These are phyloP conservation scores for Trametes gibbosa DNA, from an alignment of 768 basidiomycete species.

Conservation along the genomic window DNA sequence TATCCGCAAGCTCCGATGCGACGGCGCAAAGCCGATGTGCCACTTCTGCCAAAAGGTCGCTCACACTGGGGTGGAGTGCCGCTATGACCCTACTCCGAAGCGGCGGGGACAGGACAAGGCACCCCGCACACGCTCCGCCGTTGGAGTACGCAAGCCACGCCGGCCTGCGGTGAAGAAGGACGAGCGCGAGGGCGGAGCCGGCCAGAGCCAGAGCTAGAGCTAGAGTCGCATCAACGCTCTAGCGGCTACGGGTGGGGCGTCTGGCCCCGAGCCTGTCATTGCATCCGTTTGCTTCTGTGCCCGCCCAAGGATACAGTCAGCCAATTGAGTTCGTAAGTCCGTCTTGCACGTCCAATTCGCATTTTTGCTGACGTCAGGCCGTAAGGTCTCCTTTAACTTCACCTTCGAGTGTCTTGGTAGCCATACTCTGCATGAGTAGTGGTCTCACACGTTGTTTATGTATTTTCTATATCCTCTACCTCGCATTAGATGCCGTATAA, in stretches of 20 bases:
- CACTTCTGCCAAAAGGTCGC: constrained; percentile 11
- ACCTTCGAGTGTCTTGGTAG: too few relatives aligned
- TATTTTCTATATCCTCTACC: too few relatives aligned
- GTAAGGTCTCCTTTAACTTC: too few relatives aligned
- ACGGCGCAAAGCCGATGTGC: constrained; percentile 15
- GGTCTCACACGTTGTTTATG: too few relatives aligned
- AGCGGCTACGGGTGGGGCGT: too few relatives aligned
- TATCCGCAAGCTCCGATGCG: constrained; percentile 18
- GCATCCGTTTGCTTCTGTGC: background rate
- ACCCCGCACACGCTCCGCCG: constrained; percentile 14
- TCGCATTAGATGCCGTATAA: too few relatives aligned
- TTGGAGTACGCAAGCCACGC: constrained; percentile 31
- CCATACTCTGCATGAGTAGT: too few relatives aligned
- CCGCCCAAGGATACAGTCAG: background rate
- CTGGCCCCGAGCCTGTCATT: background rate
- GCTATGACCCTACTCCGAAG: constrained; percentile 8
- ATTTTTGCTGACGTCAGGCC: too few relatives aligned
- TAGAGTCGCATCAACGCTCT: background rate
- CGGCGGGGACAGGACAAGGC: constrained; percentile 18
- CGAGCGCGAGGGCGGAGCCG: background rate
- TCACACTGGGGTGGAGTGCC: constrained; percentile 1
- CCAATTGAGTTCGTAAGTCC: background rate
- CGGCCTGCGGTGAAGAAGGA: constrained; percentile 6
- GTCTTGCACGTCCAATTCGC: background rate
- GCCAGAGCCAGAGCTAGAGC: background rate